Evolutionary conservation across 805 yeast species (phyloP), one percentile per base, ranked within the genome.

Genomic region (Ogataea polymorpha): DNA sequence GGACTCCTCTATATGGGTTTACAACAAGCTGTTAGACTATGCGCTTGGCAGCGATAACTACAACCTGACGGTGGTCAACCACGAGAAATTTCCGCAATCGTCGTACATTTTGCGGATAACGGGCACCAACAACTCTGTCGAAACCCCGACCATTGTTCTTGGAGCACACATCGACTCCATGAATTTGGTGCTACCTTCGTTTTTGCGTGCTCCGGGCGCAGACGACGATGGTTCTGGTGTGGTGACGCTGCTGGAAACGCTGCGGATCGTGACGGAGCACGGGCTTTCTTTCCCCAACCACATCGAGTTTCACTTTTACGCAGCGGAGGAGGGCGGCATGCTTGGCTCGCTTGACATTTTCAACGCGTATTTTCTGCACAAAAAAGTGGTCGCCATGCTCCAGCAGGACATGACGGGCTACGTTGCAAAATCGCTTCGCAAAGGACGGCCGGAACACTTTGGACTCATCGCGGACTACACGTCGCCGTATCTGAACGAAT

Each of bases 371-470:
- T 41, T 41, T 9, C 27, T 32, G 55, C 51, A 58, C 13, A 54
- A 67, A n/a, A 66, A 68, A 23, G 88, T 91, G 17, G 75, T 81
- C 23, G 89, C 91, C 5, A 84, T 91, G 95, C 68, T 91, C 30
- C 96, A 91, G 63, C 95, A 88, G 59, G 99, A 91, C 61, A 90
- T 90, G 96, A 86, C 96, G 2, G 96, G 96, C 0, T 86, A 72
- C 58, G 75, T 82, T 2, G 69, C 71, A 27, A 75, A 72, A 29
- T 67, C 81, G 24, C 56, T 64, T 28, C 77, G 71, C 48, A 64
- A 49, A 21, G 82, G 73, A 42, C 66, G 59, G 52, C 80, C 69
- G 60, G 89, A 78, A 32, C 80, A 79, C 58, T 73, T 90, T 52
- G 97, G 96, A n/a, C 70, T 91, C 32, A 77, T 89, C 44, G 75